Evolutionary conservation across 1,139 yeast species (phyloP), one percentile per base, ranked within the genome.

Genomic region (Blastobotrys apis): DNA sequence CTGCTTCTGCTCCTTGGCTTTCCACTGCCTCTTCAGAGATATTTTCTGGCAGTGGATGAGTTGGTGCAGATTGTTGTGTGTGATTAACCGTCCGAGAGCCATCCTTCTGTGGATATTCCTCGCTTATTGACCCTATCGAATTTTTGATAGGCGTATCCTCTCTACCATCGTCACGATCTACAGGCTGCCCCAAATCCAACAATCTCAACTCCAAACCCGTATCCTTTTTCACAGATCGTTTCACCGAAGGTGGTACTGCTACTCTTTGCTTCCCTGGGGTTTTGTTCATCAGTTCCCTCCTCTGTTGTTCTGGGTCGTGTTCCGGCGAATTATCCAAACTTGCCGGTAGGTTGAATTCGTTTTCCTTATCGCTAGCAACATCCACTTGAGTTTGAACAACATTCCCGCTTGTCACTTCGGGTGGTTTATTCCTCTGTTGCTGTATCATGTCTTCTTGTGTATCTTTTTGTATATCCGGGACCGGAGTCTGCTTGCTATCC

Each of bases 241-340:
- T 13, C 8, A 37, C 20, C 5, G 41, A 37, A 10, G 41, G 41
- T 10, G 41, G 41, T 3, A 26, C 13, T 3, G 33, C 41, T 8
- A 13, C 16, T 3, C 33, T 15, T 26, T 4, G 10, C 22, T 25
- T 37, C 20, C 20, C 16, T 12, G 39, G 39, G 2, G 39, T 37
- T 9, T 33, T 16, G 5, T 13, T 8, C 3, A 33, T 15, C 22
- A 37, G 13, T 22, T 35, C 22, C 9, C 38, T 4, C 13, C 27
- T 23, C 3, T 16, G n/a, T 3, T 9, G 9, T 5, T 21, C 17
- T 21, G 27, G 26, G 9, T 10, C 8, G 5, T 13, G 19, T 8
- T 29, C 32, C 10, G 43, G 43, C 12, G 43, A 39, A 22, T 39
- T 39, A 17, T 33, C 27, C 20, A 39, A 25, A 39, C 43, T 39